phyloP scores from a whole-genome alignment of 768 basidiomycete genomes.

The Podaxis sp. region DNA sequence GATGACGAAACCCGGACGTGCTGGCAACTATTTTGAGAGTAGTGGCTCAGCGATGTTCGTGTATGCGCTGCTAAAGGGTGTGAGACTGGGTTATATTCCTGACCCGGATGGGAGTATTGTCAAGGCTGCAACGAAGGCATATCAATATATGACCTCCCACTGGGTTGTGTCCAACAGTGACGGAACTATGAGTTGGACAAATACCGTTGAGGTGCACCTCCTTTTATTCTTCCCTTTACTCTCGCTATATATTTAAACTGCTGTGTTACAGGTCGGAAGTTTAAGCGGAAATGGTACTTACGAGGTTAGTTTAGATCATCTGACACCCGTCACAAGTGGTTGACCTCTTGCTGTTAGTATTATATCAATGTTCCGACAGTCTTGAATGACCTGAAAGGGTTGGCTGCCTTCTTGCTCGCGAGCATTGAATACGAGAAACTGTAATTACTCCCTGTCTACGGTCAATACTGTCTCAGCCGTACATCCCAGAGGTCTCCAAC shows the following conservation, averaged over 20 bases:
- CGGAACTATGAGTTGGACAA: slow-evolving; percentile 44
- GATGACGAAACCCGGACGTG: slow-evolving; percentile 42
- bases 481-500: not conserved
- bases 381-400: slow-evolving; percentile 45
- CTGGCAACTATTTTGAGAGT: slow-evolving; percentile 50
- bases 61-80: slow-evolving; percentile 43
- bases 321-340: not conserved
- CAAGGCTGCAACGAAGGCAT: slow-evolving; percentile 38
- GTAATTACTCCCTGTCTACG: not conserved
- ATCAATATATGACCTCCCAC: slow-evolving; percentile 37
- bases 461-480: not conserved
- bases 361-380: slow-evolving; percentile 39
- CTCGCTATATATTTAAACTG: not conserved
- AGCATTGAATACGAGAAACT: slow-evolving; percentile 40
- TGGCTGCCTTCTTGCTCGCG: slow-evolving; percentile 44
- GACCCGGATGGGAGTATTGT: slow-evolving; percentile 40
- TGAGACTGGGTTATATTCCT: slow-evolving; percentile 38
- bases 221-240: not conserved
- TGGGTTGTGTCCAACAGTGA: slow-evolving; percentile 41
- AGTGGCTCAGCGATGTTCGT: slow-evolving; percentile 46
- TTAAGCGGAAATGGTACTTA: slow-evolving; percentile 37
- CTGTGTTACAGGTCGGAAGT: slow-evolving; percentile 37
- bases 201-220: slow-evolving; percentile 41
- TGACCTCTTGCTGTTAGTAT: slow-evolving; percentile 30
- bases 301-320: slow-evolving; percentile 25